Base-by-base conservation (phyloP, 768 basidiomycete genomes). In the Phallus indusiatus region DNA sequence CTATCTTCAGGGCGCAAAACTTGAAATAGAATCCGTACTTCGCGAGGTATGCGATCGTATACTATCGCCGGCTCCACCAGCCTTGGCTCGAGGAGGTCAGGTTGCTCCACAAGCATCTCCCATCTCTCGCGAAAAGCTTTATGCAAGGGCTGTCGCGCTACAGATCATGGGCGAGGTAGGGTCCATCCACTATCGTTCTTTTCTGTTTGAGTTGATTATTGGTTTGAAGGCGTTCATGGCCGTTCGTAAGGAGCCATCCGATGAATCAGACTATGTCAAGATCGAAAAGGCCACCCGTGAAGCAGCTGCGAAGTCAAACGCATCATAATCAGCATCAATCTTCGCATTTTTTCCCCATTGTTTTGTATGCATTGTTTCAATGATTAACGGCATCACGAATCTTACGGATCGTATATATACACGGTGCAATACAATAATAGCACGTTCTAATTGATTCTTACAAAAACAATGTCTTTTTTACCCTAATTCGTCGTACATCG, bases 1-100 rank as follows among this genome's bases (percentile, higher is more conserved):
- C 16, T 37, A 37, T 16, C 16, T 37, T 46, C 65, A 92, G 89
- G 92, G 92, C 5, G 84, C 92, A 17, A 94, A 94, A 69, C 84
- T 95, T 24, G 92, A 95, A 69, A 80, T 94, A 56, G 91, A 95
- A 68, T 90, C 90, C 5, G 82, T 95, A 46, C 72, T 95, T 6
- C 84, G 92, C 16, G 92, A 94, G 70, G 88, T 87, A 0, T 94
- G 92, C 67, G 92, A 94, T 63, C 80, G 84, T 21, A 76, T 94
- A 17, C 76, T 94, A 5, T 59, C 57, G 35, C 55, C 64, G 6
- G 24, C 14, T 18, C 34, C 22, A n/a, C 17, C 50, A 11, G 52
- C 47, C 16, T n/a, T n/a, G n/a, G 56, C 49, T 28, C 52, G 60
- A 61, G 48, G 48, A 47, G 17, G 53, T 56, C 14, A 55, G 57